Evolutionary conservation across 139 green algal species (phyloP), one percentile per base, ranked within the genome.

Genomic region (Chlorella vulgaris): DNA sequence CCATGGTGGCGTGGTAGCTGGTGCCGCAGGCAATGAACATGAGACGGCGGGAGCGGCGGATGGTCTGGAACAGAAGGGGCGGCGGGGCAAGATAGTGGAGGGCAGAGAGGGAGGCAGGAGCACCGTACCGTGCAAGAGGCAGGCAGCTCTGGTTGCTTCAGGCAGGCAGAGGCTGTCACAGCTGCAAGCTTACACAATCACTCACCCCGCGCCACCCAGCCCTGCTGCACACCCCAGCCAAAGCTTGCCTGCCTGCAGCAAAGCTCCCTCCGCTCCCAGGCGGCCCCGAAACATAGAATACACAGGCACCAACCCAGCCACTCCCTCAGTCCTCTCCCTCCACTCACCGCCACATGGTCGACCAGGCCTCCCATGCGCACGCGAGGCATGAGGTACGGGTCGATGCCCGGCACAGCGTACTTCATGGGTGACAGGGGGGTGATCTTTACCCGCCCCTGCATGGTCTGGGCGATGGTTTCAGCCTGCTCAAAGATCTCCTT

Each of bases 401-500:
- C 88, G 22, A 67, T 71, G 60, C 80, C 78, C 15, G 78, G 77
- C 65, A 83, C 77, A 3, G 77, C 77, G 63, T 83, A 83, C 77
- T 83, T 83, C 77, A 83, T 83, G 78, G 78, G 78, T 13, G 51
- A 63, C 6, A 83, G 78, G 28, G 78, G 78, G 2, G 78, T 78
- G 42, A 83, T 83, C 76, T 92, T 87, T 35, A 96, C 89, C 26
- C 93, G 86, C 18, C 93, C 93, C 24, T 91, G 78, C 93, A 96
- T 96, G 40, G 92, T 97, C 65, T 95, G 89, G 66, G 91, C 69
- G 33, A 99, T 82, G 7, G 84, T 93, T 79, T 98, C 94, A 0
- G 96, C 94, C 92, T 99, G 96, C 88, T 99, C 96, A 82, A 96
- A 91, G 82, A 99, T 99, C 83, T 96, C 93, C 85, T 96, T 95